Evolutionary conservation across 163 green algal genomes (phyloP).

Genomic region (Picocystis sp.): DNA sequence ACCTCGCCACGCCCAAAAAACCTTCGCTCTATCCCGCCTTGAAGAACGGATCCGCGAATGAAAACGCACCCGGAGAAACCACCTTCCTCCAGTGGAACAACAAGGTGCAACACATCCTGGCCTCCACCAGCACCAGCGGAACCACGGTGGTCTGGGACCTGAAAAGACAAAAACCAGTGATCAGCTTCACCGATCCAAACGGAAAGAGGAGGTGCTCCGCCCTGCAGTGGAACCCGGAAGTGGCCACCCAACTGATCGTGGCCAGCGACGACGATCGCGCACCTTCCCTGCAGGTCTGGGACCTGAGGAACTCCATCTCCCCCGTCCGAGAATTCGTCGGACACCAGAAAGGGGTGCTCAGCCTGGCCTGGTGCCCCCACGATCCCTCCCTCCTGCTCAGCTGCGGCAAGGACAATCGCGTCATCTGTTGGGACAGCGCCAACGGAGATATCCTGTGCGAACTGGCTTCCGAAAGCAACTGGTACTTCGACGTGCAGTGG

Average conservation of each 20-base stretch:
- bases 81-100: constrained; percentile 78
- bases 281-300: constrained; percentile 87
- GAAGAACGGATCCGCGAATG: constrained; percentile 22
- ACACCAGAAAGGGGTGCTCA: constrained; percentile 62
- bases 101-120: constrained; percentile 91
- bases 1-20: constrained; percentile 56
- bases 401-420: constrained; percentile 79
- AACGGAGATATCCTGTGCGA: constrained; percentile 47
- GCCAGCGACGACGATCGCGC: constrained; percentile 81
- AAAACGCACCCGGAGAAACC: constrained; percentile 41
- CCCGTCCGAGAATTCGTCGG: constrained; percentile 48
- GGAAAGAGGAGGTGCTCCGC: constrained; percentile 47
- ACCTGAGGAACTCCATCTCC: constrained; percentile 78
- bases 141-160: constrained; percentile 86
- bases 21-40: constrained; percentile 61
- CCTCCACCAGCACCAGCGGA: constrained; percentile 50
- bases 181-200: constrained; percentile 44
- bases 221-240: constrained; percentile 82
- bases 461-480: constrained; percentile 48
- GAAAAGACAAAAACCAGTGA: constrained; percentile 77
- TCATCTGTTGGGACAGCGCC: constrained; percentile 74
- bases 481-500: constrained; percentile 88
- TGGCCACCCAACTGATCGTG: constrained; percentile 83
- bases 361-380: constrained; percentile 71
- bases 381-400: constrained; percentile 76